These are phyloP conservation scores for Pezicula rhizophila DNA, from an alignment of 2,329 filamentous ascomycete genomes.

Conservation along the genomic window DNA sequence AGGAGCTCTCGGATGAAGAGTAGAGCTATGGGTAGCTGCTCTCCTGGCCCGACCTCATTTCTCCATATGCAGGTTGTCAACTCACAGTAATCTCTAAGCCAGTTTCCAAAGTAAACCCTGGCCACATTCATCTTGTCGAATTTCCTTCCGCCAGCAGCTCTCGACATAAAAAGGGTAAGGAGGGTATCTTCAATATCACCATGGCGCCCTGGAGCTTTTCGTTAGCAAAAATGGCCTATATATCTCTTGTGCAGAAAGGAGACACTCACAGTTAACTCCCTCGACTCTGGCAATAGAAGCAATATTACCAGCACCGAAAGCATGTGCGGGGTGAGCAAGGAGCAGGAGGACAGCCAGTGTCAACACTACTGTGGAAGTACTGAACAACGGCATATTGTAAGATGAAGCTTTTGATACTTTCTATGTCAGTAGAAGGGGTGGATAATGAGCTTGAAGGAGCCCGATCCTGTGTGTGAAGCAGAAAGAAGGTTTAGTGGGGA, in stretches of 20 bases:
- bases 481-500: constrained; percentile 3
- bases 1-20: too few relatives aligned
- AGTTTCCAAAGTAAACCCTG: constrained; percentile 93
- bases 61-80: not conserved
- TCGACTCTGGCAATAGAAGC: constrained; percentile 74
- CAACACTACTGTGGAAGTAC: constrained; percentile 20
- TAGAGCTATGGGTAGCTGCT: not conserved
- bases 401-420: not conserved
- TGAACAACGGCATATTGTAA: constrained; percentile 23
- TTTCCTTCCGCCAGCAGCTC: constrained; percentile 64
- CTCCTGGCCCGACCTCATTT: too few relatives aligned
- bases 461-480: not conserved
- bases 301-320: constrained; percentile 87
- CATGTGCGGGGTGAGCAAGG: constrained; percentile 62
- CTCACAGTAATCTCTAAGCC: constrained; percentile 77
- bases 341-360: constrained; percentile 54
- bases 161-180: constrained; percentile 60
- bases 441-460: constrained; percentile 4
- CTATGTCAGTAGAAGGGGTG: not conserved
- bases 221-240: constrained; percentile 7
- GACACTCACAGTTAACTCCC: constrained; percentile 67
- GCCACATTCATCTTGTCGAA: constrained; percentile 85
- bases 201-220: constrained; percentile 57
- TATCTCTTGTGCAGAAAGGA: not conserved
- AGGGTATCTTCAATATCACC: constrained; percentile 91